A percentile compares a stretch with the other conserved stretches of the same genome.
These are phyloP conservation scores for Candida tetrigidarum DNA, from an alignment of 1,139 yeast genomes.

Conservation along the genomic window DNA sequence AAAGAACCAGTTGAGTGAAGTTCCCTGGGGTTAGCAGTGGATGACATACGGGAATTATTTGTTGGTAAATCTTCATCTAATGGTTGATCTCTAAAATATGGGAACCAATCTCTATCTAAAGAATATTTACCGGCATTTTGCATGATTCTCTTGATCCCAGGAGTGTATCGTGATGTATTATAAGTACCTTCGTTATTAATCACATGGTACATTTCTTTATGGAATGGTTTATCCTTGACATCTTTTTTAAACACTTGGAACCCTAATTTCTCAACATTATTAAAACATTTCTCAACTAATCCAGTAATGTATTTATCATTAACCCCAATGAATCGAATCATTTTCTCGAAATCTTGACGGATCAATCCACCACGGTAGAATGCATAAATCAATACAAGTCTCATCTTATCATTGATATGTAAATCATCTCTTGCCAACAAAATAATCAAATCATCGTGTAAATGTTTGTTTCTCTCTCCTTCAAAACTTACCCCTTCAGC, in stretches of 20 bases:
- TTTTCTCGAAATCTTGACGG: slow-evolving; percentile 71
- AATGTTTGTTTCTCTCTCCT: slow-evolving; percentile 64
- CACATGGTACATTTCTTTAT: slow-evolving; percentile 60
- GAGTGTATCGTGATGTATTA: slow-evolving; percentile 77
- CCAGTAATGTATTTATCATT: slow-evolving; percentile 57
- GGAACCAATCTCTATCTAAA: slow-evolving; percentile 63
- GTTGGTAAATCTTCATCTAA: slow-evolving; percentile 55
- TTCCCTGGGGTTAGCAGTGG: slow-evolving; percentile 20
- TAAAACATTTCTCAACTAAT: slow-evolving; percentile 54
- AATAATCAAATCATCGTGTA: slow-evolving; percentile 69
- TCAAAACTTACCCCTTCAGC: slow-evolving; percentile 77
- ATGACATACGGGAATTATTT: slow-evolving; percentile 16
- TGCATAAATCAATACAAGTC: slow-evolving; percentile 79
- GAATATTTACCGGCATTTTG: slow-evolving; percentile 51
- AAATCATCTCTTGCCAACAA: slow-evolving; percentile 58
- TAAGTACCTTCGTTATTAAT: slow-evolving; percentile 68
- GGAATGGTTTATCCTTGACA: slow-evolving; percentile 41
- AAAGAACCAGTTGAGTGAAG: slow-evolving; percentile 39
- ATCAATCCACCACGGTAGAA: slow-evolving; percentile 85
- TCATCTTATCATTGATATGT: slow-evolving; percentile 65
- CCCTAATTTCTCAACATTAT: slow-evolving; percentile 70
- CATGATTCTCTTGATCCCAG: slow-evolving; percentile 66
- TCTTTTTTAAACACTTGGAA: slow-evolving; percentile 61
- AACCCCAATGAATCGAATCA: slow-evolving; percentile 72
- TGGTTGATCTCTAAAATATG: slow-evolving; percentile 80